phyloP scores from a whole-genome alignment of 148 eudicot genomes.

The Cornus kousa region DNA sequence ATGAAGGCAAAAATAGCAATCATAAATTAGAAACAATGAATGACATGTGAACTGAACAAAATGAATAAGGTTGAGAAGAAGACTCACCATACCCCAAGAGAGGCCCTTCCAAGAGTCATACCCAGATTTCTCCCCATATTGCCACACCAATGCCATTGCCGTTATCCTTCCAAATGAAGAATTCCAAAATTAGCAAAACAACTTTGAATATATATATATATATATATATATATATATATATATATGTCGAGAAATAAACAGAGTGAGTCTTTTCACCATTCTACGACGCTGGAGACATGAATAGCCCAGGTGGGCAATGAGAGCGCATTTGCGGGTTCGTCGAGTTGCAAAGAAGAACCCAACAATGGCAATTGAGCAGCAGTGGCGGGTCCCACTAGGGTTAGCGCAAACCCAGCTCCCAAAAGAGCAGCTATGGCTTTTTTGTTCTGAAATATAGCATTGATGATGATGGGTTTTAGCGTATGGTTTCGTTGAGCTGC shows the following conservation, averaged over 20 bases:
- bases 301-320: constrained; percentile 93
- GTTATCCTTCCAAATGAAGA: constrained; percentile 42
- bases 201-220: neutral
- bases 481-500: constrained; percentile 17
- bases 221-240: neutral
- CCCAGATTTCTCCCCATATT: constrained; percentile 75
- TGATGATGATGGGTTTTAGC: constrained; percentile 16
- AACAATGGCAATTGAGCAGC: constrained; percentile 48
- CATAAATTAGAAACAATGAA: neutral
- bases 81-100: constrained; percentile 93
- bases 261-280: constrained; percentile 51
- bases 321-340: constrained; percentile 88
- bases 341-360: constrained; percentile 44
- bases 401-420: constrained; percentile 52
- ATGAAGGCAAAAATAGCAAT: no score
- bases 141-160: constrained; percentile 93
- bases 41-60: neutral
- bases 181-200: neutral
- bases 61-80: neutral
- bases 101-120: constrained; percentile 89
- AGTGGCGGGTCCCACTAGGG: constrained; percentile 49
- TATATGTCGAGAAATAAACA: neutral
- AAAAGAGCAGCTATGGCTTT: constrained; percentile 33
- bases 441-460: constrained; percentile 12
- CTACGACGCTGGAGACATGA: constrained; percentile 91